A percentile compares a stretch with the other conserved stretches of the same genome.
phyloP scores from a whole-genome alignment of 768 basidiomycete genomes.

The Trametes gibbosa region DNA sequence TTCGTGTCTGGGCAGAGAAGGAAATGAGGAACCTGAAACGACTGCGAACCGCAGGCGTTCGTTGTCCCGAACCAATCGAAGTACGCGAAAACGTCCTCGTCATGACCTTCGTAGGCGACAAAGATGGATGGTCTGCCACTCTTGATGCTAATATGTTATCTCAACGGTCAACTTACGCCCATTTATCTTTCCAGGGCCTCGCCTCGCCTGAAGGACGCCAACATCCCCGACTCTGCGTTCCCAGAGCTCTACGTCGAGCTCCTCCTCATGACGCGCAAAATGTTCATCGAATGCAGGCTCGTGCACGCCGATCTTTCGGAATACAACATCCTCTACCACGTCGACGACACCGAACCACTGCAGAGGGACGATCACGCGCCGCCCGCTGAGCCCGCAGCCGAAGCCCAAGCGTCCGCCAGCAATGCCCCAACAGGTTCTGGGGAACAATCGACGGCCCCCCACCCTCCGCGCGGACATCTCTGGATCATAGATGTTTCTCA shows the following conservation, averaged over 20 bases:
- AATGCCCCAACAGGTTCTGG: neutral
- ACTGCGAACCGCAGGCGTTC: constrained; percentile 76
- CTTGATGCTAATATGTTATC: neutral
- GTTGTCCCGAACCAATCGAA: constrained; percentile 86
- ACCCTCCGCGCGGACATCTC: constrained; percentile 48
- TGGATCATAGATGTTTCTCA: constrained; percentile 98
- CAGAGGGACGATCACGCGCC: neutral
- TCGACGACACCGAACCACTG: constrained; percentile 23
- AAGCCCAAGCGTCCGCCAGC: neutral
- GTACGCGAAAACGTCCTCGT: constrained; percentile 96
- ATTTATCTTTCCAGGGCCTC: constrained; percentile 61
- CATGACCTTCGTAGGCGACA: constrained; percentile 87
- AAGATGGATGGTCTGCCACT: constrained; percentile 69
- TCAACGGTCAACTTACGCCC: neutral
- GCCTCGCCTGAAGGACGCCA: constrained; percentile 90
- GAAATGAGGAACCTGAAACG: constrained; percentile 96
- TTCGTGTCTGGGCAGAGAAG: constrained; percentile 97
- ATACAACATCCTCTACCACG: constrained; percentile 93
- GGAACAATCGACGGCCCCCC: neutral
- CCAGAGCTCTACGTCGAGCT: constrained; percentile 73
- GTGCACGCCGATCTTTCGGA: constrained; percentile 98
- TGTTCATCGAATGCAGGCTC: constrained; percentile 89
- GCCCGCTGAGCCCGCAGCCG: neutral
- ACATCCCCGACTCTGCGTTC: constrained; percentile 49
- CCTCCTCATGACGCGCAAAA: constrained; percentile 71